Base-by-base conservation (phyloP, 2,329 filamentous ascomycete species). In the Penicillium occitanis region DNA sequence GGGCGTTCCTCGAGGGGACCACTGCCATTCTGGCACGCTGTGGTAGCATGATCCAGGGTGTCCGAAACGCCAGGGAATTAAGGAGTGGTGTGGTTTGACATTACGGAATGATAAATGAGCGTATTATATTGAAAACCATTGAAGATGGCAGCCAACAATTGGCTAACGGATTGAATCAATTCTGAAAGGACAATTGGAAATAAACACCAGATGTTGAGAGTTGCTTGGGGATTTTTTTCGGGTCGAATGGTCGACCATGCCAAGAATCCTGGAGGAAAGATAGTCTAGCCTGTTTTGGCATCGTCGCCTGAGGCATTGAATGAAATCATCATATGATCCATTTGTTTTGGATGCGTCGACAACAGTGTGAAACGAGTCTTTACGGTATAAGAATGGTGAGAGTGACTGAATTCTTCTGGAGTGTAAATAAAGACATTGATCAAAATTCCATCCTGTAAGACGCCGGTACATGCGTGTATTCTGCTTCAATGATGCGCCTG, bases 1-100 rank as follows among this genome's bases (percentile, higher is more conserved):
- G 74, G 51, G 79, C 79, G 73, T 80, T 79, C 67, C 78, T 79
- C 28, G 80, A 82, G 28, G 80, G 80, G 44, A 81, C 76, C 63
- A 74, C 69, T 22, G 77, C 70, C 44, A 71, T 69, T 61, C 70
- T 68, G 62, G 70, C 71, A 61, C 53, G 70, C 67, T 75, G 74
- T 46, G 74, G 64, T 62, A 77, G 73, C 74, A 79, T 79, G 37
- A 55, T 62, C 61, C 46, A 30, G 55, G 65, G 35, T 53, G 40
- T 37, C 30, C 25, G 35, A 46, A 22, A 33, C n/a, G 19, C 50
- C 35, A 40, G 35, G 28, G 22, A 28, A 14, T 35, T 28, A 58
- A 58, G 40, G 28, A 37, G 37, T 58, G 10, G 62, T 6, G 19
- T 48, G 13, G 11, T 30, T 58, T 48, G 53, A 48, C 62, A 64